phyloP scores from a whole-genome alignment of 306 rosid species.

The Lathyrus sativus region DNA sequence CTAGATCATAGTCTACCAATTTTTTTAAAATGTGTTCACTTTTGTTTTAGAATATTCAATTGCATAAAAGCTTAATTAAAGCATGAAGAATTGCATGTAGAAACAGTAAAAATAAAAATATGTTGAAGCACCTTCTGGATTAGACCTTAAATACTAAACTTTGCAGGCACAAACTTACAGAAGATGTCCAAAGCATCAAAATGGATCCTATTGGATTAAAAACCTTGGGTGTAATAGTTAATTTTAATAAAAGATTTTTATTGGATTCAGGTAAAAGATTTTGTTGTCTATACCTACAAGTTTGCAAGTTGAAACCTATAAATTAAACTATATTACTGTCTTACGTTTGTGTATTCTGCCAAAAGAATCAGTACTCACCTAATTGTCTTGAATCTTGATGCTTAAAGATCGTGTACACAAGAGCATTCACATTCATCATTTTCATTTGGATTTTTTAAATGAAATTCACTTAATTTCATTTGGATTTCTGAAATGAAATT shows the following conservation, averaged over 20 bases:
- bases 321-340: background rate
- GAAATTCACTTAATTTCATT: no score
- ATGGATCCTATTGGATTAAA: background rate
- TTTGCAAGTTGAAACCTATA: constrained; percentile 27
- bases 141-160: background rate
- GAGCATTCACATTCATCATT: no score
- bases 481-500: no score
- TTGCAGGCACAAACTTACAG: constrained; percentile 18
- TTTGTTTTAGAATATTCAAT: background rate
- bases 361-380: constrained; percentile 28
- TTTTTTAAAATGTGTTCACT: background rate
- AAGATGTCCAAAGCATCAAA: constrained; percentile 4
- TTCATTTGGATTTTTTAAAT: no score
- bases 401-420: constrained; percentile 36
- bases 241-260: background rate
- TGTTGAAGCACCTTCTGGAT: background rate
- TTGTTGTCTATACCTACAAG: constrained; percentile 12
- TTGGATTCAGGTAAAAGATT: constrained; percentile 3
- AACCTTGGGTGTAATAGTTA: background rate
- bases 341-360: constrained; percentile 19
- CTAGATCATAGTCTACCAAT: background rate
- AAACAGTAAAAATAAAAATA: background rate
- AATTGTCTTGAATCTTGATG: constrained; percentile 37
- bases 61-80: background rate
- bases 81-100: background rate